A percentile compares a stretch with the other conserved stretches of the same genome.
Conservation (phyloP, 352 stramenopile species). For the Phytopythium mirpurense region DNA sequence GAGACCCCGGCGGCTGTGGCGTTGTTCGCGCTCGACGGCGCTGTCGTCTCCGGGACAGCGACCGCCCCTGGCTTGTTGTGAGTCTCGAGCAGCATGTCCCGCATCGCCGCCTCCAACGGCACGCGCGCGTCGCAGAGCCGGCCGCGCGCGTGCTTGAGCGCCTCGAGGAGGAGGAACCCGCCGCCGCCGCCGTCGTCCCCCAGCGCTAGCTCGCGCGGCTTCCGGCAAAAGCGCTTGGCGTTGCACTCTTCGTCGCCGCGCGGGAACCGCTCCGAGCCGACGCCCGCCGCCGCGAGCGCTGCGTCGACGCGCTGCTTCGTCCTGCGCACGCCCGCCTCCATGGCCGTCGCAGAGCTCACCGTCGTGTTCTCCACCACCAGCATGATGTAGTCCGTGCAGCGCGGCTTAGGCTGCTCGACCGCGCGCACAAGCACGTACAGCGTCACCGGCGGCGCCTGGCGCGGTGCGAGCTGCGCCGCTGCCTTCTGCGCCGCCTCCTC, state of each 20-base stretch:
- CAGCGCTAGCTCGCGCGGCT: background rate
- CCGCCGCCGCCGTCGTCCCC: slow-evolving; percentile 27
- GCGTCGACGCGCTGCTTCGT: slow-evolving; percentile 13
- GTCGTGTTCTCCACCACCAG: slow-evolving; percentile 2
- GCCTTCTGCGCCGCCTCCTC: background rate
- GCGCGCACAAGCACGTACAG: slow-evolving; percentile 28
- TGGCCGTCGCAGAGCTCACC: slow-evolving; percentile 4
- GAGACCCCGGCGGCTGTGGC: background rate
- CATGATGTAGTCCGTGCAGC: slow-evolving; percentile 3
- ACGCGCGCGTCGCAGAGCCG: slow-evolving; percentile 21
- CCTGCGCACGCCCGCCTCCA: slow-evolving; percentile 14
- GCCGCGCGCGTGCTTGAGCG: slow-evolving; percentile 17
- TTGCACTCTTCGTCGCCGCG: slow-evolving; percentile 54
- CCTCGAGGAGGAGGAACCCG: slow-evolving; percentile 38
- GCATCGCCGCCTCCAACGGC: slow-evolving; percentile 39
- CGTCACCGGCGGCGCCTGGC: slow-evolving; percentile 14
- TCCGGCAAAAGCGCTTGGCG: slow-evolving; percentile 24
- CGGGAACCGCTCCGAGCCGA: slow-evolving; percentile 5
- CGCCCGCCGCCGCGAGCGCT: background rate
- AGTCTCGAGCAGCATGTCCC: slow-evolving; percentile 6
- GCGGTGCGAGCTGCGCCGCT: slow-evolving; percentile 16
- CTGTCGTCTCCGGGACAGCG: background rate
- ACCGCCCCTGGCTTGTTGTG: background rate
- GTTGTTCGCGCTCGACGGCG: background rate
- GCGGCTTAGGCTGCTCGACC: slow-evolving; percentile 2